Evolutionary conservation across 2,329 filamentous ascomycete species (phyloP).

Genomic region (Chalaropsis thielavioides): DNA sequence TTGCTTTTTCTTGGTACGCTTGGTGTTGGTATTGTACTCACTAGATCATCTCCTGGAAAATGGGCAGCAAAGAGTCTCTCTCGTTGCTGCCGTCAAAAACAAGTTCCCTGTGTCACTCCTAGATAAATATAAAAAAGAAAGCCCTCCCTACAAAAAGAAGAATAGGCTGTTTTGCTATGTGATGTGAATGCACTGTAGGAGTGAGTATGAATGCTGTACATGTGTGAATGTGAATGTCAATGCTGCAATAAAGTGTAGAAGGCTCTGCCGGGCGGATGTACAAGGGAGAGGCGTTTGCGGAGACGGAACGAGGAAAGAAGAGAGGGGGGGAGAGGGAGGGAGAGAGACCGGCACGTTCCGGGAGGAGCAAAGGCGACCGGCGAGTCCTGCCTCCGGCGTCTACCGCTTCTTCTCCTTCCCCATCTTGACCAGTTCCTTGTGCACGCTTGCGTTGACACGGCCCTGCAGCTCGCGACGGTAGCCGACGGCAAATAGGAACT

Average conservation of each 20-base stretch:
- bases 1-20: background rate
- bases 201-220: constrained; percentile 1
- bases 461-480: constrained; percentile 79
- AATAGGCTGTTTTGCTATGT: background rate
- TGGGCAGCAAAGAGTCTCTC: background rate
- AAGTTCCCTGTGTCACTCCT: background rate
- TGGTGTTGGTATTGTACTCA: background rate
- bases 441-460: constrained; percentile 62
- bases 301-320: too few relatives aligned
- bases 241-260: constrained; percentile 4
- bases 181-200: background rate
- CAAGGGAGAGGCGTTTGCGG: too few relatives aligned
- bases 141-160: background rate
- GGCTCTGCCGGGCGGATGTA: background rate
- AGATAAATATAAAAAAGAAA: background rate
- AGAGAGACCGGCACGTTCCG: background rate
- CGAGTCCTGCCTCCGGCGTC: constrained; percentile 15
- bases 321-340: background rate
- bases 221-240: constrained; percentile 1
- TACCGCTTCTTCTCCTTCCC: constrained; percentile 40
- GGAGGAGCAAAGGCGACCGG: background rate
- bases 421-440: constrained; percentile 64
- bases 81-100: background rate
- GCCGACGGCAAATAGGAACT: constrained; percentile 76
- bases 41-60: background rate